These are phyloP conservation scores for Geum urbanum DNA, from an alignment of 306 rosid species.

Conservation along the genomic window DNA sequence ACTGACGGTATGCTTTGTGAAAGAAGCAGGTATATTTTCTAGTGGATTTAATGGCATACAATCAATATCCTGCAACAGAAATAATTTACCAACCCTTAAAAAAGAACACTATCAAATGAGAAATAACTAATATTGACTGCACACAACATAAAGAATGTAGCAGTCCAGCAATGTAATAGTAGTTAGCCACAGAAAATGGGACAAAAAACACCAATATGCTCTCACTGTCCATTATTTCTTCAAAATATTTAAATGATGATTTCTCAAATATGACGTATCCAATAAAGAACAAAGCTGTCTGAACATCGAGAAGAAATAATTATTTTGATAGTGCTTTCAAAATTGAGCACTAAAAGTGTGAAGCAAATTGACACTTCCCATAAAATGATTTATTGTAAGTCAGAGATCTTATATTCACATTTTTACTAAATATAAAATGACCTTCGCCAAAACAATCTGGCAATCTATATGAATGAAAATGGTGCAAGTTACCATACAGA, in stretches of 20 bases:
- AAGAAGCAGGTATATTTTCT: slow-evolving; percentile 71
- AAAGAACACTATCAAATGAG: slow-evolving; percentile 5
- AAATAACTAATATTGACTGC: not conserved
- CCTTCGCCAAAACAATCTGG: not conserved
- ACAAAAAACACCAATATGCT: not conserved
- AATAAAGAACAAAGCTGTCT: not conserved
- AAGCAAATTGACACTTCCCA: not conserved
- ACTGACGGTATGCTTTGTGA: slow-evolving; percentile 36
- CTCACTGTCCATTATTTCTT: not conserved
- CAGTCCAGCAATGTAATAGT: not conserved
- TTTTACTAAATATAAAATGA: not conserved
- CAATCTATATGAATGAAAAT: not conserved
- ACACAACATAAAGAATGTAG: not conserved
- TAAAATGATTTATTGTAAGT: not conserved
- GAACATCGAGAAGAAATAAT: not conserved
- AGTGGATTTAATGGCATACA: slow-evolving; percentile 86
- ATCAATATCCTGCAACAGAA: slow-evolving; percentile 71
- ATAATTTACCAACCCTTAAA: slow-evolving; percentile 17
- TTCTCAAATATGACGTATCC: not conserved
- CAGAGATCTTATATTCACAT: not conserved
- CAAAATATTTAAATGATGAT: not conserved
- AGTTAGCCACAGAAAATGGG: not conserved
- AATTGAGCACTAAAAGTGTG: not conserved
- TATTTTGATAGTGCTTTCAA: not conserved
- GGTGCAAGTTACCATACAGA: not conserved